Evolutionary conservation across 805 yeast genomes (phyloP).

Genomic region (Spathaspora girioi): DNA sequence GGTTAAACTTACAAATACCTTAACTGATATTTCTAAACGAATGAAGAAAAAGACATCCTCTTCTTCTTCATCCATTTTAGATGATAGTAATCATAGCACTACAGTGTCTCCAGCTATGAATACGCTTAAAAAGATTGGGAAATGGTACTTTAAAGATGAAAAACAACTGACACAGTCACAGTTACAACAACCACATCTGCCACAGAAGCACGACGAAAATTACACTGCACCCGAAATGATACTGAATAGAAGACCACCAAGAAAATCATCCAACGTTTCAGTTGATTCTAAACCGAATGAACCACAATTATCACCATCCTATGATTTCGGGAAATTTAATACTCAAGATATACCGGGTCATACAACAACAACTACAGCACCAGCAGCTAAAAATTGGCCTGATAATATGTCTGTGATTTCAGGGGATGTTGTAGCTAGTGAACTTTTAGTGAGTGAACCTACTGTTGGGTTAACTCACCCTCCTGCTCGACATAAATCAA

Average conservation of each 20-base stretch:
- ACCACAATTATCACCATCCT: constrained; percentile 12
- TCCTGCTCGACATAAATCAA: background rate
- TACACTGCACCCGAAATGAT: constrained; percentile 66
- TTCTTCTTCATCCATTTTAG: background rate
- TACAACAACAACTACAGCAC: background rate
- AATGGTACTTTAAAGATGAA: constrained; percentile 61
- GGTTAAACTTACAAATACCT: constrained; percentile 17
- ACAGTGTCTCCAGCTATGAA: constrained; percentile 14
- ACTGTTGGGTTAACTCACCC: constrained; percentile 7
- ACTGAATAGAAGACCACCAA: constrained; percentile 46
- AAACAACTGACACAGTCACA: constrained; percentile 7
- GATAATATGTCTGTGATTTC: constrained; percentile 2
- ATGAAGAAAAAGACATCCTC: constrained; percentile 13
- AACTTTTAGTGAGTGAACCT: constrained; percentile 7
- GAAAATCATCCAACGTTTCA: constrained; percentile 13
- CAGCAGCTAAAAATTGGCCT: background rate
- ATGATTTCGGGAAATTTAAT: constrained; percentile 16
- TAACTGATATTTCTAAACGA: constrained; percentile 23
- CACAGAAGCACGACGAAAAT: constrained; percentile 7
- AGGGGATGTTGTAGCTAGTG: constrained; percentile 5
- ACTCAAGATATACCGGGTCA: background rate
- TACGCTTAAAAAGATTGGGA: constrained; percentile 58
- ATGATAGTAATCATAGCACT: background rate
- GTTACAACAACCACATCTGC: too few relatives aligned
- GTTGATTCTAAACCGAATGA: background rate